Percentiles rank a stretch among this genome's conserved stretches.
Evolutionary conservation across 2,329 filamentous ascomycete species (phyloP).

Genomic region (Geoglossum cookeanum): DNA sequence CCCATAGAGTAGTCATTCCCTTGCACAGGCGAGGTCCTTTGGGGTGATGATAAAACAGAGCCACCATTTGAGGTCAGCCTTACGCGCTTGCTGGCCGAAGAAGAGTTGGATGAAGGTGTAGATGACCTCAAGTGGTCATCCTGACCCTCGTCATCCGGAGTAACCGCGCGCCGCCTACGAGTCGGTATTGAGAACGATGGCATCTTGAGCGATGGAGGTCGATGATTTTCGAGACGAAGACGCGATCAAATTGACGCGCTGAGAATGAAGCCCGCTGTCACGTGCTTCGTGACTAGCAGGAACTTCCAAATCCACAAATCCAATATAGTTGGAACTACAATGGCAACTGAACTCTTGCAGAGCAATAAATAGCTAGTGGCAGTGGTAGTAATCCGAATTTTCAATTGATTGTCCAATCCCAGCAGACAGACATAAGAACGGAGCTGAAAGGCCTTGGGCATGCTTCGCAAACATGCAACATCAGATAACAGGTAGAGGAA

Average conservation of each 20-base stretch:
- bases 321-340: no score
- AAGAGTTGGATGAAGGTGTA: slow-evolving; percentile 11
- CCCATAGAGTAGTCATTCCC: background rate
- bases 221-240: background rate
- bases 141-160: slow-evolving; percentile 12
- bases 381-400: no score
- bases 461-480: no score
- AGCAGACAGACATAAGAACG: no score
- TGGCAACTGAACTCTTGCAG: no score
- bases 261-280: background rate
- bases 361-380: no score
- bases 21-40: slow-evolving; percentile 2
- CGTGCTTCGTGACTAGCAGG: background rate
- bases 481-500: no score
- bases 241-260: background rate
- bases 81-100: slow-evolving; percentile 11
- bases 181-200: slow-evolving; percentile 11
- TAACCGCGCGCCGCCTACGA: slow-evolving; percentile 9
- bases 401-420: no score
- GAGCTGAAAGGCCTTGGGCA: no score
- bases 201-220: background rate
- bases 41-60: background rate
- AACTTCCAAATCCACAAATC: no score
- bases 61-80: slow-evolving; percentile 7
- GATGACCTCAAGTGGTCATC: slow-evolving; percentile 6